Evolutionary conservation across 176 grass and related monocot genomes (phyloP), one percentile per base, ranked within the genome.

Genomic region (Tuctoria greenei): DNA sequence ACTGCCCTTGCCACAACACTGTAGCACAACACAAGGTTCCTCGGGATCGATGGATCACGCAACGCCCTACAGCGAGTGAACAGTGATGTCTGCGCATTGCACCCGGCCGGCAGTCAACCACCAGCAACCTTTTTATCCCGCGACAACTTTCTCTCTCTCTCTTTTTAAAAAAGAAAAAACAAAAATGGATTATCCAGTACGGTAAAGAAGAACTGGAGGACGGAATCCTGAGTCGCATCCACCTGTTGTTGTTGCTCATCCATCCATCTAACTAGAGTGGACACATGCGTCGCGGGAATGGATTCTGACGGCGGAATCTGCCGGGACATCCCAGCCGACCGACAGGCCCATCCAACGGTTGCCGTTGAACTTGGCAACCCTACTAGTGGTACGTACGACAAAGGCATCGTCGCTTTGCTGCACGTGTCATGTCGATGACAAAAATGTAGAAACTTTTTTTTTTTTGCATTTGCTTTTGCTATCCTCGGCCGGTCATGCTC

Each of bases 1-100:
- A 8, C 20, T 28, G 68, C 63, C 70, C 67, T 16, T 27, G 72
- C 61, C 41, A n/a, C n/a, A n/a, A n/a, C n/a, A n/a, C n/a, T n/a
- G n/a, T n/a, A n/a, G n/a, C n/a, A n/a, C n/a, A n/a, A n/a, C n/a
- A n/a, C n/a, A n/a, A n/a, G n/a, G n/a, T n/a, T n/a, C n/a, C n/a
- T n/a, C n/a, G n/a, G n/a, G n/a, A n/a, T n/a, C n/a, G n/a, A n/a
- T n/a, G n/a, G n/a, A n/a, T n/a, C n/a, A n/a, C n/a, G n/a, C n/a
- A n/a, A n/a, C n/a, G n/a, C n/a, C n/a, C n/a, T n/a, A n/a, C n/a
- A n/a, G n/a, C n/a, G n/a, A n/a, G n/a, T n/a, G n/a, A n/a, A n/a
- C n/a, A n/a, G n/a, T n/a, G n/a, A 20, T 23, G 35, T 7, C 24
- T 11, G 36, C 0, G 9, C 27, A 13, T 71, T 50, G 46, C 28